Evolutionary conservation across 345 rosid species (phyloP).

Genomic region (Arabis hirsuta): DNA sequence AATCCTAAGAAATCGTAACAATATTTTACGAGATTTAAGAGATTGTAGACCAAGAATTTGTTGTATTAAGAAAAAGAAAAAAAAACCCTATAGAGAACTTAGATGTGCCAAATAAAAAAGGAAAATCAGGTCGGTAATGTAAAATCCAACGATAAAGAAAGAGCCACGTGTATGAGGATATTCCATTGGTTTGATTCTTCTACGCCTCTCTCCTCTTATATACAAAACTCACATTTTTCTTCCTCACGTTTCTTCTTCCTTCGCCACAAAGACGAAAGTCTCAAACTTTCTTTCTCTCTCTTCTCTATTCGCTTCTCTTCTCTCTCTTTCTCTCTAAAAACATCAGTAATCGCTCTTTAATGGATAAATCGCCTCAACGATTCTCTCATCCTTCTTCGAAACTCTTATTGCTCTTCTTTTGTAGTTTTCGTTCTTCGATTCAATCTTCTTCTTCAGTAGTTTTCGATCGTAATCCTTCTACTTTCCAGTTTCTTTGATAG

Average conservation of each 20-base stretch:
- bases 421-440: conserved; percentile 29
- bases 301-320: background rate
- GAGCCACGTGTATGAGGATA: conserved; percentile 31
- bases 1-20: no score
- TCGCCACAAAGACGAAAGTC: conserved; percentile 32
- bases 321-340: background rate
- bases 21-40: no score
- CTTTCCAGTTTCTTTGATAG: conserved; percentile 48
- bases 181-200: conserved; percentile 28
- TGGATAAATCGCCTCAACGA: conserved; percentile 63
- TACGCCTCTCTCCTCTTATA: conserved; percentile 9
- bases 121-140: conserved; percentile 14
- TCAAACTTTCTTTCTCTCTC: conserved; percentile 29
- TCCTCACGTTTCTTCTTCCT: conserved; percentile 36
- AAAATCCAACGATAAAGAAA: background rate
- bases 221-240: background rate
- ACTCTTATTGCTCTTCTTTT: conserved; percentile 38
- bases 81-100: background rate
- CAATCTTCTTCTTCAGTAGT: conserved; percentile 39
- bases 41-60: no score
- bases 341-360: conserved; percentile 41
- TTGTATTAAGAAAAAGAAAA: background rate
- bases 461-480: conserved; percentile 25
- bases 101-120: background rate
- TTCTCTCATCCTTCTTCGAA: conserved; percentile 33